Conservation (phyloP, 2,329 filamentous ascomycete genomes). For the Fusarium armeniacum region DNA sequence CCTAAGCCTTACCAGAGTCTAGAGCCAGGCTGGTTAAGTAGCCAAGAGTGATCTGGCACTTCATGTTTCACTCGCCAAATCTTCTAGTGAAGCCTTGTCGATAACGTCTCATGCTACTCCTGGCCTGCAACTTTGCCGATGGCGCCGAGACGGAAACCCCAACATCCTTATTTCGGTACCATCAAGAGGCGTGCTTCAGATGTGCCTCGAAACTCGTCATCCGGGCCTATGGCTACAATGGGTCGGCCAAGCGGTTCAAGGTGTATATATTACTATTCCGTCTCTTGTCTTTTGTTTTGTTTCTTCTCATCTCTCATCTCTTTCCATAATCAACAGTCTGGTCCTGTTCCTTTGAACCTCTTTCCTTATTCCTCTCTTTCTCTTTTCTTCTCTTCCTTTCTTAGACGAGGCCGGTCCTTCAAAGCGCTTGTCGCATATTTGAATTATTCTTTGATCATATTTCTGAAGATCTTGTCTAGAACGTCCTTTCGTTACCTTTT, state of each 20-base stretch:
- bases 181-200: slow-evolving; percentile 46
- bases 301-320: slow-evolving; percentile 38
- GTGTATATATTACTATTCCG: slow-evolving; percentile 53
- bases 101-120: slow-evolving; percentile 39
- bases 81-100: slow-evolving; percentile 27
- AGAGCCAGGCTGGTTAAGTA: slow-evolving; percentile 13
- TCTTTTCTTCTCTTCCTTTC: slow-evolving; percentile 47
- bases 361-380: slow-evolving; percentile 48
- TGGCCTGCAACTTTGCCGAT: slow-evolving; percentile 22
- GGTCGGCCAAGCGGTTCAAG: slow-evolving; percentile 8
- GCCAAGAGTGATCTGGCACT: slow-evolving; percentile 31
- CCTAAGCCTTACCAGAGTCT: slow-evolving; percentile 22
- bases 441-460: slow-evolving; percentile 11
- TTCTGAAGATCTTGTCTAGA: slow-evolving; percentile 20
- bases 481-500: slow-evolving; percentile 47
- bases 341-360: slow-evolving; percentile 40
- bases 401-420: slow-evolving; percentile 52
- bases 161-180: slow-evolving; percentile 38
- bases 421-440: slow-evolving; percentile 52
- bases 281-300: slow-evolving; percentile 46
- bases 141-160: slow-evolving; percentile 44
- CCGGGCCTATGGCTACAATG: slow-evolving; percentile 11
- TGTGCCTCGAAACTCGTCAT: slow-evolving; percentile 41
- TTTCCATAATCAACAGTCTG: slow-evolving; percentile 48
- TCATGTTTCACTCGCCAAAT: slow-evolving; percentile 32